Conservation (phyloP, 805 yeast species). For the Phaffomyces opuntiae region DNA sequence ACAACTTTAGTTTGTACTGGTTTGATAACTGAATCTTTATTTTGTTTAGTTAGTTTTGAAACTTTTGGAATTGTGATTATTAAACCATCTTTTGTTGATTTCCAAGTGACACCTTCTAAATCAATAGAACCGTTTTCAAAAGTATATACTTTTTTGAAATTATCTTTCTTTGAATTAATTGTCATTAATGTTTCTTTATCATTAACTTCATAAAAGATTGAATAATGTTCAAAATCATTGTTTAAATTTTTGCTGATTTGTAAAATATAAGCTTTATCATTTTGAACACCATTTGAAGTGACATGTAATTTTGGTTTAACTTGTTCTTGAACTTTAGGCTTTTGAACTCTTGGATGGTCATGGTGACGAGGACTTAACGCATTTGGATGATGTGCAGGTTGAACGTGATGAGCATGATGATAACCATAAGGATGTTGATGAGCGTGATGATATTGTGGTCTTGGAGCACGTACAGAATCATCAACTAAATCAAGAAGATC, state of each 20-base stretch:
- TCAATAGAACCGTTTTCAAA: constrained; percentile 11
- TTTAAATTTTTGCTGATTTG: constrained; percentile 11
- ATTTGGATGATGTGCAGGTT: not conserved
- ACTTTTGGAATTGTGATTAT: constrained; percentile 15
- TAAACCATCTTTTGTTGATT: constrained; percentile 6
- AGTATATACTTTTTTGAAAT: constrained; percentile 11
- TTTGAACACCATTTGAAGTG: constrained; percentile 5
- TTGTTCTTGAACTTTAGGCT: not conserved
- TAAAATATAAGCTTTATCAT: constrained; percentile 6
- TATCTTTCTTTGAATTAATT: constrained; percentile 12
- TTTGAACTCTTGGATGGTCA: not conserved
- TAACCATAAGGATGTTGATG: not conserved
- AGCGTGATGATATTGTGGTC: not conserved
- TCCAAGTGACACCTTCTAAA: constrained; percentile 13
- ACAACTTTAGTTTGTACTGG: not conserved
- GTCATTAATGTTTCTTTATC: constrained; percentile 6
- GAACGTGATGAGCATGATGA: not conserved
- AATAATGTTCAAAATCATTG: constrained; percentile 13
- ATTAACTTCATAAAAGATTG: constrained; percentile 9
- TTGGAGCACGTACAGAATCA: not conserved
- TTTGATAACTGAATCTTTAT: not conserved
- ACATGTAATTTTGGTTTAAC: constrained; percentile 2
- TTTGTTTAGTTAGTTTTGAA: not conserved
- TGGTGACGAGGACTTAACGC: not conserved
- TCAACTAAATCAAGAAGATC: constrained; percentile 4